Percentiles rank a stretch among this genome's conserved stretches.
phyloP scores from a whole-genome alignment of 2,329 filamentous ascomycete genomes.

The Lithohypha guttulata region DNA sequence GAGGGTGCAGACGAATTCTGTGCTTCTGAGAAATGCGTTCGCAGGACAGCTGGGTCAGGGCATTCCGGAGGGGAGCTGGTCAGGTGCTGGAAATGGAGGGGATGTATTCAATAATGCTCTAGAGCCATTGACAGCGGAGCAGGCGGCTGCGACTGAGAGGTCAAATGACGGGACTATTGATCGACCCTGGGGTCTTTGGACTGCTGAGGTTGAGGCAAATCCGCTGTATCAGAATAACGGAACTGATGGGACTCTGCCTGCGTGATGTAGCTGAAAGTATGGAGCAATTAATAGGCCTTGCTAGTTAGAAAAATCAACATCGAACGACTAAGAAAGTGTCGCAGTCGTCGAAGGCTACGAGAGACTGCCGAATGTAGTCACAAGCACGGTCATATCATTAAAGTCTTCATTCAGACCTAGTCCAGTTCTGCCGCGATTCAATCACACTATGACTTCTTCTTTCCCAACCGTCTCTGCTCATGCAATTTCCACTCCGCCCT shows the following conservation, averaged over 20 bases:
- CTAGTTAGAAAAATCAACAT: no score
- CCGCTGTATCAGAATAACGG: slow-evolving; percentile 16
- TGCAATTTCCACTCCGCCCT: slow-evolving; percentile 74
- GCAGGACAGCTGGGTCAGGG: background rate
- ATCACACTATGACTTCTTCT: slow-evolving; percentile 4
- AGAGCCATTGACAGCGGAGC: slow-evolving; percentile 14
- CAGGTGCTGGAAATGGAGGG: background rate
- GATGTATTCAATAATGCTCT: slow-evolving; percentile 6
- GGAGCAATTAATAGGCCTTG: no score
- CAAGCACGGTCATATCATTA: no score
- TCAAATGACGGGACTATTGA: slow-evolving; percentile 16
- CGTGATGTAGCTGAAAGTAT: no score
- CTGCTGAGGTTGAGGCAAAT: slow-evolving; percentile 17
- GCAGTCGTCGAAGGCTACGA: no score
- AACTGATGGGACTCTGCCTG: no score
- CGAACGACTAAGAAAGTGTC: no score
- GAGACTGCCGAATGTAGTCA: no score
- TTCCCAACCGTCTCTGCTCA: slow-evolving; percentile 14
- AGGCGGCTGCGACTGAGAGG: slow-evolving; percentile 10
- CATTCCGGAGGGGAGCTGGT: background rate
- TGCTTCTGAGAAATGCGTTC: slow-evolving; percentile 17
- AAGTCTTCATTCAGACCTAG: no score
- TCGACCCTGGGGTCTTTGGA: slow-evolving; percentile 20
- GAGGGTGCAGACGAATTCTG: slow-evolving; percentile 30
- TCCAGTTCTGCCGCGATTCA: no score